Conservation (phyloP, 2,329 filamentous ascomycete species). For the Calycina marina region DNA sequence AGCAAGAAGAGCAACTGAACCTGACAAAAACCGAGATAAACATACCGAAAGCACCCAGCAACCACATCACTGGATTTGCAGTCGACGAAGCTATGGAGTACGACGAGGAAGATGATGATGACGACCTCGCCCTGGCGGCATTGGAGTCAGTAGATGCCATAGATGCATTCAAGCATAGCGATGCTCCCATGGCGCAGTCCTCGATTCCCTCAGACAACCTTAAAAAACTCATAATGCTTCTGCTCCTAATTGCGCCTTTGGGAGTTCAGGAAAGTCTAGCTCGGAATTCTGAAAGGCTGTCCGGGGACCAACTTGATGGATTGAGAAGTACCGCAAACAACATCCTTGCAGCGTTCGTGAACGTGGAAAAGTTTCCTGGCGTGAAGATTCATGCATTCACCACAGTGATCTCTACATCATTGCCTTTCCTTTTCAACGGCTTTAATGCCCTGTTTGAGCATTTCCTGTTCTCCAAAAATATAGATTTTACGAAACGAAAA, state of each 20-base stretch:
- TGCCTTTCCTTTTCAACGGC: constrained; percentile 53
- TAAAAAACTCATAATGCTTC: constrained; percentile 52
- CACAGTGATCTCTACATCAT: constrained; percentile 39
- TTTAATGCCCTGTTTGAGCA: constrained; percentile 58
- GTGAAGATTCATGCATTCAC: constrained; percentile 49
- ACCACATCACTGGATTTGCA: constrained; percentile 23
- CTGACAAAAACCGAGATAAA: constrained; percentile 24
- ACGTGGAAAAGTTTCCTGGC: constrained; percentile 47
- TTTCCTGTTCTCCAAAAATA: constrained; percentile 59
- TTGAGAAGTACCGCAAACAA: constrained; percentile 47
- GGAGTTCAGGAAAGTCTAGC: constrained; percentile 50
- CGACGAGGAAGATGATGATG: constrained; percentile 34
- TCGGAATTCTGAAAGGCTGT: constrained; percentile 40
- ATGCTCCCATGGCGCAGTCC: constrained; percentile 40
- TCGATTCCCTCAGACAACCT: constrained; percentile 64
- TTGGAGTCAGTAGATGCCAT: constrained; percentile 52
- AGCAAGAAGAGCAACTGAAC: constrained; percentile 2
- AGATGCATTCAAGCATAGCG: constrained; percentile 41
- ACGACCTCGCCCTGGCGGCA: constrained; percentile 53
- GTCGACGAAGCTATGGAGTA: constrained; percentile 29
- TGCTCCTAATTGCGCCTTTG: constrained; percentile 52
- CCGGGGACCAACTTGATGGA: constrained; percentile 39
- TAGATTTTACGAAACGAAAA: constrained; percentile 39
- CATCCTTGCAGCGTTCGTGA: constrained; percentile 50
- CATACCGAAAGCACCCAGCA: constrained; percentile 21